Base-by-base conservation (phyloP, 768 basidiomycete genomes). In the Naematelia encephala region DNA sequence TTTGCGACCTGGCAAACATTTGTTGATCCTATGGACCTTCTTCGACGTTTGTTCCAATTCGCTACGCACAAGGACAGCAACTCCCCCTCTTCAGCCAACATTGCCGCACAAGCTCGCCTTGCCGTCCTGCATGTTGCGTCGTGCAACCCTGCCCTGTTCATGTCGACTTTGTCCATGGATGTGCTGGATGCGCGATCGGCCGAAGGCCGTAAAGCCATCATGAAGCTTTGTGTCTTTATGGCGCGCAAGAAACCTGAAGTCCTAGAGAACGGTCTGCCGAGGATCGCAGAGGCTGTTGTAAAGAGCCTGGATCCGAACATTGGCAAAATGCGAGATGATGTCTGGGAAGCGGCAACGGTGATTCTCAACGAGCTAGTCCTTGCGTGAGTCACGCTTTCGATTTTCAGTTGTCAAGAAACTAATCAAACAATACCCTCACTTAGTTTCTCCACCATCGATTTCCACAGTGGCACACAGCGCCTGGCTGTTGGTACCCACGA, bases 1-100 rank as follows among this genome's bases (percentile, higher is more conserved):
- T 98, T 97, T 72, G 83, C 87, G 46, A 85, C 93, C 50, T 98
- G 93, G 92, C 91, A 96, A 70, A 86, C 91, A 64, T 91, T 92
- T 66, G 82, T 92, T 58, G 92, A 98, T 65, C 85, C 91, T 0
- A 88, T 91, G 81, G 86, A 87, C 59, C 86, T 96, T 55, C 79
- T 98, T 16, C 86, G 94, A 4, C 83, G 87, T 1, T 81, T 98
- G 11, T 94, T 93, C 73, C 81, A 79, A 16, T 81, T 96, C 23
- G 87, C 91, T 0, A 91, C 91, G 2, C 61, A 60, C 28, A 71
- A 68, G 28, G 62, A 73, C 26, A 47, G 59, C 56, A 39, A 39
- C 34, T 39, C 34, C 5, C 43, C 68, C 3, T 23, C 59, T 10
- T 8, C 46, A 21, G 29, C 60, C 25, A 50, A 56, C 12, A 82